phyloP scores from a whole-genome alignment of 2,329 filamentous ascomycete species.

The Ilyonectria robusta region DNA sequence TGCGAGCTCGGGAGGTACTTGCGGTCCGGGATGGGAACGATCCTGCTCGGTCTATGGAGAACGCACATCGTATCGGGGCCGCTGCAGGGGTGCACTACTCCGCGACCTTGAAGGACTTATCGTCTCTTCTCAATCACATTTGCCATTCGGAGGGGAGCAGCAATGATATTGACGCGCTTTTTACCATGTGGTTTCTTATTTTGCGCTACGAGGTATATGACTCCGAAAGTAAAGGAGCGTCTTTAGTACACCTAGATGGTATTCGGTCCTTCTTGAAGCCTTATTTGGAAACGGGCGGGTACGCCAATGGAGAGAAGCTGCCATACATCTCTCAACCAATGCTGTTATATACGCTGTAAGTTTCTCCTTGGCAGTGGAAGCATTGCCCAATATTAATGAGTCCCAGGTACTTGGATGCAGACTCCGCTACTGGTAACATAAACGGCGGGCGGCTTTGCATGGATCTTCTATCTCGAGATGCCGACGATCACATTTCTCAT shows the following conservation, averaged over 20 bases:
- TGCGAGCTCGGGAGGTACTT: slow-evolving; percentile 33
- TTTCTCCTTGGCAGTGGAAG: not conserved
- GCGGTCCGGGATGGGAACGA: not conserved
- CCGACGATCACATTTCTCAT: slow-evolving; percentile 41
- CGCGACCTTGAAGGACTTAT: slow-evolving; percentile 38
- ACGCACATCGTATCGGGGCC: slow-evolving; percentile 23
- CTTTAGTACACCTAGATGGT: slow-evolving; percentile 37
- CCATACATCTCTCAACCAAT: slow-evolving; percentile 39
- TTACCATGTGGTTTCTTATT: slow-evolving; percentile 44
- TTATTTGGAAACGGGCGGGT: slow-evolving; percentile 24
- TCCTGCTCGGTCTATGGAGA: not conserved
- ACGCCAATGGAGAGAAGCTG: slow-evolving; percentile 16
- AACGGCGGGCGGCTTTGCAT: slow-evolving; percentile 37
- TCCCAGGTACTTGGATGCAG: slow-evolving; percentile 37
- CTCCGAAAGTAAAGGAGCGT: slow-evolving; percentile 32
- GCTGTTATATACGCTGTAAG: slow-evolving; percentile 38
- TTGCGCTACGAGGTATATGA: slow-evolving; percentile 37
- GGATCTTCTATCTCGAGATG: slow-evolving; percentile 40
- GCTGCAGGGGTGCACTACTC: slow-evolving; percentile 34
- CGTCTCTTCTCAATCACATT: slow-evolving; percentile 30
- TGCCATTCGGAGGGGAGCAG: slow-evolving; percentile 26
- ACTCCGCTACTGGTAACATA: slow-evolving; percentile 34
- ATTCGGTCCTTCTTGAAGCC: slow-evolving; percentile 37
- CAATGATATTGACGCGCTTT: slow-evolving; percentile 36
- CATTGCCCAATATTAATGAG: not conserved